A percentile compares a stretch with the other conserved stretches of the same genome.
Conservation (phyloP, 306 rosid genomes). For the Castanea mollissima region DNA sequence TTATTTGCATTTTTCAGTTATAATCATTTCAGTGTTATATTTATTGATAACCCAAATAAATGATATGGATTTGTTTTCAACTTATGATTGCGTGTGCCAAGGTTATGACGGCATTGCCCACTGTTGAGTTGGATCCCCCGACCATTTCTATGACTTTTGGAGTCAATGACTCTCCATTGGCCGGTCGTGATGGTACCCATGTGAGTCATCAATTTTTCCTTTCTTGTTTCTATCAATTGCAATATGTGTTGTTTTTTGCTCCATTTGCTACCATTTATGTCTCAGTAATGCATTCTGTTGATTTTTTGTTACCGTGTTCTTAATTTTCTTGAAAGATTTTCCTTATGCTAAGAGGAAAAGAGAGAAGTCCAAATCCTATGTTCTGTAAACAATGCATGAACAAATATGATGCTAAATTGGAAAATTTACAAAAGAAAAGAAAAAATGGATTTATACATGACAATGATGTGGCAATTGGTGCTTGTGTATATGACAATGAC, state of each 20-base stretch:
- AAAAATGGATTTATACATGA: neutral
- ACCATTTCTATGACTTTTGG: conserved; percentile 99
- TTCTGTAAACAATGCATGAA: neutral
- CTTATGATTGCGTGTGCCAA: conserved; percentile 15
- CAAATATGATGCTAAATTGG: neutral
- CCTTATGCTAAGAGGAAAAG: neutral
- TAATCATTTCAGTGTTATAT: neutral
- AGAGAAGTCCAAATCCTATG: neutral
- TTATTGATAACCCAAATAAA: neutral
- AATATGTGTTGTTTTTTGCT: neutral
- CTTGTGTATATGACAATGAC: neutral
- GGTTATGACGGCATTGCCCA: conserved; percentile 81
- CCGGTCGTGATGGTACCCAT: conserved; percentile 97
- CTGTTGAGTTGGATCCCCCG: conserved; percentile 92
- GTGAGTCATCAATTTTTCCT: conserved; percentile 51
- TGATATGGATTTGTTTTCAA: neutral
- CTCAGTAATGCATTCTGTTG: neutral
- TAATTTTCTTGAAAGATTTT: neutral
- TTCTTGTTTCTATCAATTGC: conserved; percentile 16
- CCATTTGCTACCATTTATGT: neutral
- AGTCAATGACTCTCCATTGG: conserved; percentile 96
- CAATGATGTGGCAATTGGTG: neutral
- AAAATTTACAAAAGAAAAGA: neutral
- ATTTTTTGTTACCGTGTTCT: neutral
- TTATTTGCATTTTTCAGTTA: neutral